Evolutionary conservation across 2,329 filamentous ascomycete species (phyloP).

Genomic region (Talaromyces islandicus): DNA sequence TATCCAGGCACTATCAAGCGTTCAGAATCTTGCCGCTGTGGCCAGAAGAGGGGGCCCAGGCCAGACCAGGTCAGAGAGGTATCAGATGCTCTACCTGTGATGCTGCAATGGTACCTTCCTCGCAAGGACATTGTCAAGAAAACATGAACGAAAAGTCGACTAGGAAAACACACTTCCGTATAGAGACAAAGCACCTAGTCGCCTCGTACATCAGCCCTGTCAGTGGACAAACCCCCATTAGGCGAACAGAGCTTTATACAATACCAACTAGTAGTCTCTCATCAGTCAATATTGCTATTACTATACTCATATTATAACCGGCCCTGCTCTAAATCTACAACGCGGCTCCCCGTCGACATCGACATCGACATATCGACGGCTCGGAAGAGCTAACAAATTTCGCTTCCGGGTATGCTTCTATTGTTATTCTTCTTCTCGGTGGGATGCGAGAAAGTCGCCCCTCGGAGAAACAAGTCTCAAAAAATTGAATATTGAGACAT

Average conservation of each 20-base stretch:
- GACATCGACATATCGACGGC: too few species aligned
- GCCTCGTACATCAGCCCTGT: neutral
- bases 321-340: neutral
- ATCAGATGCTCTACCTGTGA: neutral
- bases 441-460: neutral
- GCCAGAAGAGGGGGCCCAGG: neutral
- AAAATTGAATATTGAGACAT: neutral
- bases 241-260: too few species aligned
- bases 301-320: neutral
- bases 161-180: neutral
- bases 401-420: neutral
- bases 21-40: neutral
- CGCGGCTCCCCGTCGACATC: neutral
- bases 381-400: neutral
- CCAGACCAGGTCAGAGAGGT: neutral
- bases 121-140: too few species aligned
- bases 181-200: neutral
- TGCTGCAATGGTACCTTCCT: neutral
- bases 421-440: neutral
- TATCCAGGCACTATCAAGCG: neutral
- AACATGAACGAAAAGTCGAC: too few species aligned
- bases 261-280: neutral
- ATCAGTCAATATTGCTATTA: neutral
- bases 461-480: neutral
- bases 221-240: too few species aligned